Base-by-base conservation (phyloP, 106 monocot genomes). In the Dendrobium catenatum region DNA sequence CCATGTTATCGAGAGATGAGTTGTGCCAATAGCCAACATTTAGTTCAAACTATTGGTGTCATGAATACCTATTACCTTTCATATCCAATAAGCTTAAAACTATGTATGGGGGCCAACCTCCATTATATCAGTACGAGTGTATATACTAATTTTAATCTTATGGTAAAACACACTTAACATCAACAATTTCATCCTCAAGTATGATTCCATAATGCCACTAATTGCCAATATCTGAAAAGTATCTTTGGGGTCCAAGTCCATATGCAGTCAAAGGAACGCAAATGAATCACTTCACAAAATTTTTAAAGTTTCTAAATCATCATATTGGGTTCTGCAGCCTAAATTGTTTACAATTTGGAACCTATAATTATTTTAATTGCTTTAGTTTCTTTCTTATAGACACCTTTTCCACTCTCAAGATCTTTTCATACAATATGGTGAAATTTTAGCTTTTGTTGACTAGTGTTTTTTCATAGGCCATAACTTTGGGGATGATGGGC, bases 401-500 rank as follows among this genome's bases (percentile, higher is more conserved):
- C 41, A 31, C 42, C 44, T 44, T 42, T 13, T 44, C 1, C 37
- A 42, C n/a, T n/a, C 1, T 42, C 13, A 16, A 13, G 16, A 73
- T 40, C 43, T 46, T 47, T 75, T 76, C 19, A 26, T 76, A 49
- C 49, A 43, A 24, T 46, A 72, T 66, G 55, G 48, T 41, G 9
- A 76, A 72, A 18, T 80, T 75, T 78, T 55, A 16, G 22, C 9
- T 76, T n/a, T 76, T 9, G n/a, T 13, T 76, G 8, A 76, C n/a
- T 76, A 3, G 24, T 40, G 73, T 9, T 58, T 80, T 66, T 87
- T 80, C 49, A 72, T 83, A 99, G 99, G 99, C 80, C 89, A 91
- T 74, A 93, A 92, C 77, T 91, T 99, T 82, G 99, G 95, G 20
- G 99, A 99, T 78, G 99, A 99, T 56, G 99, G 99, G 11, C 77